Evolutionary conservation across 257 asterid genomes (phyloP).

Genomic region (Primulina huaijiensis): DNA sequence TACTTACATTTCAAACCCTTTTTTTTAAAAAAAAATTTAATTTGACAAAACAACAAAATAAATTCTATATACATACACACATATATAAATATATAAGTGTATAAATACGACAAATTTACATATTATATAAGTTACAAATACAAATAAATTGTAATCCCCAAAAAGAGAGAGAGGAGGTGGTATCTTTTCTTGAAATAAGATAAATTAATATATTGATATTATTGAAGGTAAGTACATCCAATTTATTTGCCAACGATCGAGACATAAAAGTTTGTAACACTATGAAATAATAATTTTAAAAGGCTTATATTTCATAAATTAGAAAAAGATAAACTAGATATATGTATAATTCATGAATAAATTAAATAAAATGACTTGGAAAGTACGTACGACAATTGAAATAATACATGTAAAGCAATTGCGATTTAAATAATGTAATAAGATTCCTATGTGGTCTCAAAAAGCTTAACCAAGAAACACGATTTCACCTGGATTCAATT

Average conservation of each 20-base stretch:
- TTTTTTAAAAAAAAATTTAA: neutral
- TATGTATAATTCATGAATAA: neutral
- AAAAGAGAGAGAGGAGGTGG: neutral
- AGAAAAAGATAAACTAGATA: too few species aligned
- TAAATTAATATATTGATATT: too few species aligned
- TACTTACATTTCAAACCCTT: conserved; percentile 7
- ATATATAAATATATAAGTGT: too few species aligned
- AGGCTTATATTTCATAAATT: neutral
- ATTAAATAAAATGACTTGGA: neutral
- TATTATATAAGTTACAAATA: too few species aligned
- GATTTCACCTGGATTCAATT: conserved; percentile 13
- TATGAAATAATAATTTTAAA: too few species aligned
- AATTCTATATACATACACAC: neutral
- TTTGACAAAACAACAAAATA: neutral
- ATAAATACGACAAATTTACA: too few species aligned
- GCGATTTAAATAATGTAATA: neutral
- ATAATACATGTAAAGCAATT: neutral
- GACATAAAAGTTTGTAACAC: neutral
- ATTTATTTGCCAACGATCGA: neutral
- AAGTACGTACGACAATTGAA: neutral
- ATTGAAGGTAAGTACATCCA: neutral
- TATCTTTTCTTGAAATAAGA: neutral
- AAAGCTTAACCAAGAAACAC: conserved; percentile 20
- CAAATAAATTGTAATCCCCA: too few species aligned
- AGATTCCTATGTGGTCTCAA: conserved; percentile 21